Evolutionary conservation across 2,329 filamentous ascomycete species (phyloP), one percentile per base, ranked within the genome.

Genomic region (Gnomoniopsis sp.): DNA sequence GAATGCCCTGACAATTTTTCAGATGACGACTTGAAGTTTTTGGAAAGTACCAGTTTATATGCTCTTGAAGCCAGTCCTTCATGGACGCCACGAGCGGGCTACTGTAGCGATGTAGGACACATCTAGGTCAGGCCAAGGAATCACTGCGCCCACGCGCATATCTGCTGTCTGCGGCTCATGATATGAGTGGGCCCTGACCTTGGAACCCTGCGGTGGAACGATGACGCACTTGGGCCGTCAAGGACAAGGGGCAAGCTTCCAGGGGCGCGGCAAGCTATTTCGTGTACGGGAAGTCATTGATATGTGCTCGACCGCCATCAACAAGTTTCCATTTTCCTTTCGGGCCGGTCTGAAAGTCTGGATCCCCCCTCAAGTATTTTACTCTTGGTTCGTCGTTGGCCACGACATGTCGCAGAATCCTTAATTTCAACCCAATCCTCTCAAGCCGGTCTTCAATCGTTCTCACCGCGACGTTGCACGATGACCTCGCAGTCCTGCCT

Each of bases 401-500:
- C 12, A 30, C 23, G 38, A 41, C 23, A 30, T 30, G 33, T 17
- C 21, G 36, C n/a, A 21, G 1, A 15, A 10, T 10, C 17, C 22
- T 6, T 6, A 11, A 19, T 46, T 15, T 21, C 10, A 8, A 33
- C 22, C 26, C 19, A n/a, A 33, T 19, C 12, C 7, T 41, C 43
- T 44, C 17, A 12, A 47, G 17, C 33, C 33, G 26, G 26, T 33
- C 23, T 17, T 22, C 44, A 19, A 49, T 55, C 46, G 41, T 36
- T 50, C 12, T 38, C 34, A 19, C 34, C 15, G 49, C 53, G 44
- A 56, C 52, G 10, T 46, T 23, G 56, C 49, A 48, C 38, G 43
- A 62, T 62, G 61, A 58, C 61, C 19, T 61, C 61, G 47, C 58
- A 60, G 53, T 59, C 51, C 19, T 58, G 54, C 23, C 44, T 62